Evolutionary conservation across 2,329 filamentous ascomycete species (phyloP).

Genomic region (Coniochaeta sp.): DNA sequence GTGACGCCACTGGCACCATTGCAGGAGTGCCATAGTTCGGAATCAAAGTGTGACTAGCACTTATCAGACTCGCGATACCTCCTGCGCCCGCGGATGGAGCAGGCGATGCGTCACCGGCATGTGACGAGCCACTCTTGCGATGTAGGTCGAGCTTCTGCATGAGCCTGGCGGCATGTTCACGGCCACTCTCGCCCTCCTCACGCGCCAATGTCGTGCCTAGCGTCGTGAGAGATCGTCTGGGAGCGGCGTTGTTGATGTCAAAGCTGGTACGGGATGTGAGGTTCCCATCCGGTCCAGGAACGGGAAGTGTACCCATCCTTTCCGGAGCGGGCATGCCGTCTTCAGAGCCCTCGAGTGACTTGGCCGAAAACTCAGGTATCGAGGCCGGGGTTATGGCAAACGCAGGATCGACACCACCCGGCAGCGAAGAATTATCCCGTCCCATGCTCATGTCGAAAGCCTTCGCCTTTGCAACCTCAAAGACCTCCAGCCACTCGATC

Average conservation of each 20-base stretch:
- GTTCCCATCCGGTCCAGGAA: constrained; percentile 54
- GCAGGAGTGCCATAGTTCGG: constrained; percentile 44
- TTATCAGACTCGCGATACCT: constrained; percentile 80
- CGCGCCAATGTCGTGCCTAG: constrained; percentile 42
- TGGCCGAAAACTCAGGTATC: constrained; percentile 85
- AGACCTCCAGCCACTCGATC: constrained; percentile 90
- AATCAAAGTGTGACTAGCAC: constrained; percentile 72
- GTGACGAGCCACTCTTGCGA: constrained; percentile 51
- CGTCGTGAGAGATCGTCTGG: constrained; percentile 51
- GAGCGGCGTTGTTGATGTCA: constrained; percentile 49
- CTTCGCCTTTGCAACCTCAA: constrained; percentile 89
- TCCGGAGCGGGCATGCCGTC: constrained; percentile 37
- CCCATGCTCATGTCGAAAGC: constrained; percentile 70
- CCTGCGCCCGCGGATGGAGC: constrained; percentile 37
- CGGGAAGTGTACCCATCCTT: constrained; percentile 54
- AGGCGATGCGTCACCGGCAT: constrained; percentile 28
- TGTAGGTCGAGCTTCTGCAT: constrained; percentile 91
- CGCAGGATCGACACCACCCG: constrained; percentile 59
- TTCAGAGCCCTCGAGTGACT: constrained; percentile 41
- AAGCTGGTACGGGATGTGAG: constrained; percentile 59
- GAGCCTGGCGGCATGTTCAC: constrained; percentile 79
- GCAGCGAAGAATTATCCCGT: constrained; percentile 36
- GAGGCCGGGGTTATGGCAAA: constrained; percentile 89
- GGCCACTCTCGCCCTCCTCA: constrained; percentile 66
- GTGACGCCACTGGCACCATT: neutral